Base-by-base conservation (phyloP, 176 grass and related monocot genomes). In the Triticum timopheevii region DNA sequence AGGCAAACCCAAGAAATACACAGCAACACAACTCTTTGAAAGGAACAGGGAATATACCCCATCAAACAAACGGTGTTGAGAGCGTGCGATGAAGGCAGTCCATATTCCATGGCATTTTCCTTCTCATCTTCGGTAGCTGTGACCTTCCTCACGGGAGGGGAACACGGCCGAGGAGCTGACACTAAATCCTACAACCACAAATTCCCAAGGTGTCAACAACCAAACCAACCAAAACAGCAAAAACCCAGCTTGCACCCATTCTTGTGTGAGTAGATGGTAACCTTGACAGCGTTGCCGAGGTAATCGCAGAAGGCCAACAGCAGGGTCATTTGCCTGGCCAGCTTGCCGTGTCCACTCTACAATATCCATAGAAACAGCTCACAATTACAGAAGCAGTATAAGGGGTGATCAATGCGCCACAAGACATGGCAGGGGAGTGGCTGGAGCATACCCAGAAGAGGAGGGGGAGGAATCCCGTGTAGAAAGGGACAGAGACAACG, bases 311-410 rank as follows among this genome's bases (percentile, higher is more conserved):
- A 99, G 61, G 97, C 97, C 88, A 99, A 83, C 58, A 99, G 85
- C 30, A 99, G 85, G 61, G 94, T 99, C 97, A 96, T 99, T 72
- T 99, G 97, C 82, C 97, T 94, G 13, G 97, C 97, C 89, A 99
- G 70, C 83, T 84, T 94, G 87, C 77, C 65, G 17, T 99, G 97
- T 44, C 97, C 97, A 73, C 92, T 99, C 97, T 99, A 73, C 65
- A 84, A 38, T 25, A 83, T 80, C 54, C 9, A 65, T 19, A 24
- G 31, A 39, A 87, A 62, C 7, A 84, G 79, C 16, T 83, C 47
- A 87, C 3, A 86, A 34, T 52, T 52, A 42, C 40, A 82, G 30
- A 70, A 36, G 93, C 25, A 22, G 12, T 12, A 25, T 20, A 68
- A 30, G 31, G 78, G 30, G 7, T 24, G 19, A 59, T 31, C 6